Percentiles rank a stretch among this genome's conserved stretches.
phyloP scores from a whole-genome alignment of 2,329 filamentous ascomycete genomes.

The Scedosporium minutisporum region DNA sequence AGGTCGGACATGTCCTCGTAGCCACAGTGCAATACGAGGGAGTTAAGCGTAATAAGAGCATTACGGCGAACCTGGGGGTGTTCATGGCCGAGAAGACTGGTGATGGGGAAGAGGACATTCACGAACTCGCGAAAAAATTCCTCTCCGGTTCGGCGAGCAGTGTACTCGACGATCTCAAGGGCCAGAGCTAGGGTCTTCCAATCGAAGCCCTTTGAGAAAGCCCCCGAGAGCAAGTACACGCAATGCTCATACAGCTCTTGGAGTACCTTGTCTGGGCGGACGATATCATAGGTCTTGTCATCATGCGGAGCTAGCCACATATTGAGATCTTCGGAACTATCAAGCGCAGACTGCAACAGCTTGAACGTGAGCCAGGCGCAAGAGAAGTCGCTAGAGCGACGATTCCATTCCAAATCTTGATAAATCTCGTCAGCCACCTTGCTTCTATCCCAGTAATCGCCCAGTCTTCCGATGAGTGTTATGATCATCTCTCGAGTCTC shows the following conservation, averaged over 20 bases:
- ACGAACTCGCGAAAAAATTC: conserved; percentile 79
- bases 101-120: conserved; percentile 83
- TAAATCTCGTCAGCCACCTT: conserved; percentile 57
- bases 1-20: conserved; percentile 68
- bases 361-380: conserved; percentile 75
- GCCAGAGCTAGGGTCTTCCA: conserved; percentile 72
- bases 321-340: conserved; percentile 45
- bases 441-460: conserved; percentile 48
- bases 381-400: conserved; percentile 52
- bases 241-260: conserved; percentile 64
- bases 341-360: conserved; percentile 51
- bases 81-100: conserved; percentile 73
- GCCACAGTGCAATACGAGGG: conserved; percentile 63
- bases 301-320: conserved; percentile 48
- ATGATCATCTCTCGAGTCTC: conserved; percentile 48
- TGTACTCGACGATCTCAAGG: conserved; percentile 69
- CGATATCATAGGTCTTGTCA: conserved; percentile 11
- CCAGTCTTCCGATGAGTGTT: conserved; percentile 46
- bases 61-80: conserved; percentile 63
- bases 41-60: conserved; percentile 74
- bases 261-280: conserved; percentile 37
- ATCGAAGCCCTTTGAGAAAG: conserved; percentile 41
- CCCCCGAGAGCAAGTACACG: conserved; percentile 48
- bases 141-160: conserved; percentile 55
- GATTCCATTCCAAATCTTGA: conserved; percentile 47